Evolutionary conservation across 257 asterid species (phyloP).

Genomic region (Salvia hispanica): DNA sequence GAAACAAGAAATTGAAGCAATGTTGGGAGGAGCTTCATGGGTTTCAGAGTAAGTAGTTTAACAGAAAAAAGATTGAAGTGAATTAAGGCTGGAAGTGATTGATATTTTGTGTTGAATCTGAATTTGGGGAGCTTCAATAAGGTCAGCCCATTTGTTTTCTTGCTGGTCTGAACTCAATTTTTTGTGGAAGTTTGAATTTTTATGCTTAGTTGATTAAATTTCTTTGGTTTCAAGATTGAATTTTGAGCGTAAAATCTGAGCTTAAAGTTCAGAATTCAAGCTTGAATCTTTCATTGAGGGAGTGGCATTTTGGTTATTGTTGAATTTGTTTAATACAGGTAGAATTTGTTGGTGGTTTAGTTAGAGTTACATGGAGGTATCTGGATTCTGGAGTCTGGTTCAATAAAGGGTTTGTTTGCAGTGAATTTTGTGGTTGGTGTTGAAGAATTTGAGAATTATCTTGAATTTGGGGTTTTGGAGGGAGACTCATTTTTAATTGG

Average conservation of each 20-base stretch:
- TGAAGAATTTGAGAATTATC: slow-evolving; percentile 32
- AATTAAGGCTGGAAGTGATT: slow-evolving; percentile 40
- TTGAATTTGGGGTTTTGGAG: slow-evolving; percentile 59
- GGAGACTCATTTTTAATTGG: slow-evolving; percentile 48
- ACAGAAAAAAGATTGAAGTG: slow-evolving; percentile 19
- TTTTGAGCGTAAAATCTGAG: slow-evolving; percentile 41
- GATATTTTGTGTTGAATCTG: slow-evolving; percentile 37
- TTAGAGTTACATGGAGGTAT: slow-evolving; percentile 46
- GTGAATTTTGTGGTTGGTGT: slow-evolving; percentile 24
- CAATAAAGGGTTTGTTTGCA: too few species aligned
- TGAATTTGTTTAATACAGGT: slow-evolving; percentile 36
- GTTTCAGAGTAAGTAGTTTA: slow-evolving; percentile 36
- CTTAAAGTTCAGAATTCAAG: slow-evolving; percentile 56
- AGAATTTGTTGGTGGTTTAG: slow-evolving; percentile 40
- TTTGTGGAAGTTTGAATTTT: slow-evolving; percentile 41
- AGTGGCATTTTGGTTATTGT: slow-evolving; percentile 50
- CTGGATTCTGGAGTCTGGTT: slow-evolving; percentile 32
- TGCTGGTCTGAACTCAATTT: slow-evolving; percentile 35
- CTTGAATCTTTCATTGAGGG: slow-evolving; percentile 40
- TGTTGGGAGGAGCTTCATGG: slow-evolving; percentile 42
- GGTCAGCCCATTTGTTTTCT: slow-evolving; percentile 49
- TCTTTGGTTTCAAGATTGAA: slow-evolving; percentile 36
- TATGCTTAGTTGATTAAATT: slow-evolving; percentile 36
- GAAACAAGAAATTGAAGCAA: slow-evolving; percentile 45
- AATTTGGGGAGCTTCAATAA: slow-evolving; percentile 47